phyloP scores from a whole-genome alignment of 2,329 filamentous ascomycete genomes.

The Clarireedia paspali region DNA sequence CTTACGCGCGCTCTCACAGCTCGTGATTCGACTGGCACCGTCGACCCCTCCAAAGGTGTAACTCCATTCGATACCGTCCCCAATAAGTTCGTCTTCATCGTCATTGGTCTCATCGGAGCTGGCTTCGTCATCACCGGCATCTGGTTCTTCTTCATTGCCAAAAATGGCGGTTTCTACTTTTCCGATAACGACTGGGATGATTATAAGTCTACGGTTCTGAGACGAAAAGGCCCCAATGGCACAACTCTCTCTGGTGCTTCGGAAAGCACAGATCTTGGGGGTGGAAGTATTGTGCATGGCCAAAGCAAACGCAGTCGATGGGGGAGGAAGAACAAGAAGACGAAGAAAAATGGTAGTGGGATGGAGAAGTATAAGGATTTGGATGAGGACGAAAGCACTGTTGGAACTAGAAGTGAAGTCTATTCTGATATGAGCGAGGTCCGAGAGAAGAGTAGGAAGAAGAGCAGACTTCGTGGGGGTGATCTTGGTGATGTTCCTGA shows the following conservation, averaged over 20 bases:
- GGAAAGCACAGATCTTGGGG: slow-evolving; percentile 75
- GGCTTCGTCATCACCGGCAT: slow-evolving; percentile 67
- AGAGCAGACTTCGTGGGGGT: slow-evolving; percentile 27
- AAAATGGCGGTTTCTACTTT: slow-evolving; percentile 90
- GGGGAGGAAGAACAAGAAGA: slow-evolving; percentile 34
- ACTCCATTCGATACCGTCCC: slow-evolving; percentile 43
- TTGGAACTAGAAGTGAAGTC: slow-evolving; percentile 15
- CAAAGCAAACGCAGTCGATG: slow-evolving; percentile 42
- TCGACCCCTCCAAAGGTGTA: slow-evolving; percentile 39
- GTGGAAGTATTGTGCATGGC: slow-evolving; percentile 73
- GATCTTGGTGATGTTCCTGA: slow-evolving; percentile 15
- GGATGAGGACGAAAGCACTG: slow-evolving; percentile 21
- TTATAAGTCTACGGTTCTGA: slow-evolving; percentile 90
- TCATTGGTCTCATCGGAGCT: slow-evolving; percentile 79
- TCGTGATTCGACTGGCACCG: slow-evolving; percentile 9
- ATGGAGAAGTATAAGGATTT: slow-evolving; percentile 27
- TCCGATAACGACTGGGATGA: slow-evolving; percentile 88
- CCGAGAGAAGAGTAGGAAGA: slow-evolving; percentile 27
- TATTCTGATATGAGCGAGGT: slow-evolving; percentile 21
- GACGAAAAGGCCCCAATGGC: slow-evolving; percentile 83
- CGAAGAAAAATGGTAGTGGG: slow-evolving; percentile 16
- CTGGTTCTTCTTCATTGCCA: slow-evolving; percentile 99
- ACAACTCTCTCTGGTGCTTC: slow-evolving; percentile 78
- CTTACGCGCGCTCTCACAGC: slow-evolving; percentile 7
- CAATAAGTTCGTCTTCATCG: slow-evolving; percentile 67